Evolutionary conservation across 331 rosid genomes (phyloP).

Genomic region (Arachis monticola): DNA sequence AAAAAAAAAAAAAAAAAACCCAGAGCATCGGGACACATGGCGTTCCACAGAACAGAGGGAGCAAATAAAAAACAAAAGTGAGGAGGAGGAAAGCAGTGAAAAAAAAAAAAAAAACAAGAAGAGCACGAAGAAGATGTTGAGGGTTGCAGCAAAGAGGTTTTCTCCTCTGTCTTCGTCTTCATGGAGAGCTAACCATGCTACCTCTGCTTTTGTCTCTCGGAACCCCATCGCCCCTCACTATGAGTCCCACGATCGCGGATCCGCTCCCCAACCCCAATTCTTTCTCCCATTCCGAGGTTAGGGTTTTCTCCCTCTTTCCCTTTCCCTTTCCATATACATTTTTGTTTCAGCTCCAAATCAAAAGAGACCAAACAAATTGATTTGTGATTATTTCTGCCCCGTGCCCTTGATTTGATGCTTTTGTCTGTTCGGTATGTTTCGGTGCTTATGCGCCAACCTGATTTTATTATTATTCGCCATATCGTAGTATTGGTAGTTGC

Average conservation of each 20-base stretch:
- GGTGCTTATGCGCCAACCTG: not conserved
- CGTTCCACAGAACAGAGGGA: too few species aligned
- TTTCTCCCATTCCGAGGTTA: constrained; percentile 64
- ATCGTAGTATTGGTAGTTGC: not conserved
- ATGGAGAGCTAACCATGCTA: constrained; percentile 54
- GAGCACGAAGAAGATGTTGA: constrained; percentile 54
- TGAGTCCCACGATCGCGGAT: constrained; percentile 53
- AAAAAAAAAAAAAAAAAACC: too few species aligned
- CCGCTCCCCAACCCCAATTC: constrained; percentile 49
- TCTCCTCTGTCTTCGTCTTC: constrained; percentile 59
- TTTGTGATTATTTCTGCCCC: not conserved
- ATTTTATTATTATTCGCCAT: not conserved
- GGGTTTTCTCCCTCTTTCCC: constrained; percentile 7
- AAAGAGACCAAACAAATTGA: not conserved
- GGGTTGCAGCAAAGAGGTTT: constrained; percentile 76
- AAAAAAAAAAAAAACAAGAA: not conserved
- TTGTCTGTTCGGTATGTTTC: not conserved
- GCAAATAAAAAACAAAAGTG: not conserved
- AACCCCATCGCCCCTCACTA: constrained; percentile 48
- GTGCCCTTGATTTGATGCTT: constrained; percentile 14
- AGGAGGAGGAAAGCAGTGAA: not conserved
- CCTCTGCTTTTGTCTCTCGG: constrained; percentile 52
- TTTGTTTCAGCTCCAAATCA: too few species aligned
- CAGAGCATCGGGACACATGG: too few species aligned
- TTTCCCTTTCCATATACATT: not conserved